Evolutionary conservation across 176 grass and related monocot species (phyloP).

Genomic region (Paspalum notatum): DNA sequence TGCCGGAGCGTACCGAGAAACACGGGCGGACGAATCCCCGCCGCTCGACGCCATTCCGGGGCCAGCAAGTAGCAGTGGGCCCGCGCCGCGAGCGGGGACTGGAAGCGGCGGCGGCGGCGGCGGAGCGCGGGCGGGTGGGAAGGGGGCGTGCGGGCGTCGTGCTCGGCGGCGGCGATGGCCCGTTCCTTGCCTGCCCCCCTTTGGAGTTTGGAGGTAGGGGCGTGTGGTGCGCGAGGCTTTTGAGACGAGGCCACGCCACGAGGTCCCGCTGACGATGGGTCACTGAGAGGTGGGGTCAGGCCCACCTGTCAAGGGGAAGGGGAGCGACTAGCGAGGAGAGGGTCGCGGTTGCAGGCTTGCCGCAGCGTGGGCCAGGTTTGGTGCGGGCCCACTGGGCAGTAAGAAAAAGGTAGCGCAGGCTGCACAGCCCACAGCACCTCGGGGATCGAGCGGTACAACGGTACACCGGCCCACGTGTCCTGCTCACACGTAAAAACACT

Average conservation of each 20-base stretch:
- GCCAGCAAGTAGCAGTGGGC: neutral
- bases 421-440: neutral
- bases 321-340: neutral
- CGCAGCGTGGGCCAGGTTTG: neutral
- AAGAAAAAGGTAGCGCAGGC: neutral
- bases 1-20: neutral
- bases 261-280: too few relatives aligned
- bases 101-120: neutral
- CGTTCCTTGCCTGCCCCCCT: neutral
- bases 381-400: neutral
- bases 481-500: too few relatives aligned
- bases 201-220: neutral
- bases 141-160: neutral
- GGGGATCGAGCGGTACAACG: constrained; percentile 5
- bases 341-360: neutral
- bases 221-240: constrained; percentile 22
- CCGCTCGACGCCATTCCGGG: constrained; percentile 10
- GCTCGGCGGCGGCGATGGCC: neutral
- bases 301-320: too few relatives aligned
- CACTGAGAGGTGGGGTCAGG: too few relatives aligned
- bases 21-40: neutral
- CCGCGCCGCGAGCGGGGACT: neutral
- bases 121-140: neutral
- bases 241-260: neutral
- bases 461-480: neutral